A percentile compares a stretch with the other conserved stretches of the same genome.
These are phyloP conservation scores for Candida michaelii DNA, from an alignment of 805 yeast genomes.

Conservation along the genomic window DNA sequence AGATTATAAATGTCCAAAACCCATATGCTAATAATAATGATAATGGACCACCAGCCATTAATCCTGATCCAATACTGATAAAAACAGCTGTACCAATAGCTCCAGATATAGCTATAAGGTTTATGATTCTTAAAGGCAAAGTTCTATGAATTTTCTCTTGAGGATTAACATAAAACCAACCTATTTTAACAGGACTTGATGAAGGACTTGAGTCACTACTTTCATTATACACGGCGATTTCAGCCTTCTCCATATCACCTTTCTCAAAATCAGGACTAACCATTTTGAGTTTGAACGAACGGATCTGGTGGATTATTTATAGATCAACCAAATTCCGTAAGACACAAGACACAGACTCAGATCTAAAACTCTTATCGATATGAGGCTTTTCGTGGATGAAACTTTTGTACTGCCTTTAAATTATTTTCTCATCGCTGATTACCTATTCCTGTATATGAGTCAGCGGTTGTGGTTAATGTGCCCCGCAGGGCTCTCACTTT, in stretches of 20 bases:
- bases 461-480: too few relatives aligned
- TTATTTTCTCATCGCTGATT: too few relatives aligned
- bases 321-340: too few relatives aligned
- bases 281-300: too few relatives aligned
- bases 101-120: constrained; percentile 21
- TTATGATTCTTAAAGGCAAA: constrained; percentile 10
- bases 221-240: not conserved
- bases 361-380: too few relatives aligned
- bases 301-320: not conserved
- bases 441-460: too few relatives aligned
- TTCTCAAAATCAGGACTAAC: too few relatives aligned
- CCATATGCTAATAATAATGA: constrained; percentile 31
- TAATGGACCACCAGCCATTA: constrained; percentile 34
- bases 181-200: constrained; percentile 1
- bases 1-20: constrained; percentile 33
- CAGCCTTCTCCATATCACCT: not conserved
- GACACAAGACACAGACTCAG: too few relatives aligned
- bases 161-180: constrained; percentile 6
- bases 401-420: not conserved
- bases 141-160: constrained; percentile 13
- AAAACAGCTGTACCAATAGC: constrained; percentile 39
- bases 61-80: constrained; percentile 31
- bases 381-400: too few relatives aligned
- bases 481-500: too few relatives aligned
- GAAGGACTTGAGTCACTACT: not conserved